These are phyloP conservation scores for Blastocladiella britannica DNA, from an alignment of 192 early-diverging fungal species.

Conservation along the genomic window DNA sequence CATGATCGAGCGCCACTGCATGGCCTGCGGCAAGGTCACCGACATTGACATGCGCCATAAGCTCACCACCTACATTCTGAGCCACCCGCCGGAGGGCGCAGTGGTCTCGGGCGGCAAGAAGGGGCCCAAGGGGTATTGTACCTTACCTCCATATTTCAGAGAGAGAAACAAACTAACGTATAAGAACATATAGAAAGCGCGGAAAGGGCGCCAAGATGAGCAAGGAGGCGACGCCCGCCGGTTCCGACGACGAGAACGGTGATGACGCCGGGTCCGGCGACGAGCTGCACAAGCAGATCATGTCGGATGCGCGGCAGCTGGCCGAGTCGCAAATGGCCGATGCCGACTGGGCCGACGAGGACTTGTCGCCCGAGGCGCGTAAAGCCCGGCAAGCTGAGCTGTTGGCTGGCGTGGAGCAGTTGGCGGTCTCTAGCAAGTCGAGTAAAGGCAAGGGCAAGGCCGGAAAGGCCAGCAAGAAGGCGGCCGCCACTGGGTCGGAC, in stretches of 20 bases:
- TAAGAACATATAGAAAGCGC: slow-evolving; percentile 17
- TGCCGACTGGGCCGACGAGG: slow-evolving; percentile 51
- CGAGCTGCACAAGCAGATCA: slow-evolving; percentile 42
- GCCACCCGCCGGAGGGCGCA: slow-evolving; percentile 58
- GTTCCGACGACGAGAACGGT: slow-evolving; percentile 18
- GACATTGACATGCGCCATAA: slow-evolving; percentile 75
- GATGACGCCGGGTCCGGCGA: slow-evolving; percentile 37
- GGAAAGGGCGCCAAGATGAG: slow-evolving; percentile 23
- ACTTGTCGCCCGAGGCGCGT: slow-evolving; percentile 60
- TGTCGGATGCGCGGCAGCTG: slow-evolving; percentile 43
- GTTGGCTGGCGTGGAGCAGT: slow-evolving; percentile 25
- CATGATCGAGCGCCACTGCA: slow-evolving; percentile 53
- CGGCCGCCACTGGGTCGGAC: slow-evolving; percentile 27
- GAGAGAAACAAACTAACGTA: slow-evolving; percentile 12
- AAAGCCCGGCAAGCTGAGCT: slow-evolving; percentile 43
- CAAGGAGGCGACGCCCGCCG: slow-evolving; percentile 19
- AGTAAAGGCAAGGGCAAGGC: background rate
- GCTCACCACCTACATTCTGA: slow-evolving; percentile 70
- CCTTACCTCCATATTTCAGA: background rate
- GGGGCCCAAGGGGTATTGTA: slow-evolving; percentile 17
- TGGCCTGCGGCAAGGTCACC: slow-evolving; percentile 70
- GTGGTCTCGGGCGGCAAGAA: slow-evolving; percentile 18
- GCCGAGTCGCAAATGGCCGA: slow-evolving; percentile 35
- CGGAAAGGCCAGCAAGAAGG: slow-evolving; percentile 17
- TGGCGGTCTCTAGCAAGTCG: slow-evolving; percentile 7